phyloP scores from a whole-genome alignment of 1,284 basidiomycete genomes.

The Hymenochaete sp. region DNA sequence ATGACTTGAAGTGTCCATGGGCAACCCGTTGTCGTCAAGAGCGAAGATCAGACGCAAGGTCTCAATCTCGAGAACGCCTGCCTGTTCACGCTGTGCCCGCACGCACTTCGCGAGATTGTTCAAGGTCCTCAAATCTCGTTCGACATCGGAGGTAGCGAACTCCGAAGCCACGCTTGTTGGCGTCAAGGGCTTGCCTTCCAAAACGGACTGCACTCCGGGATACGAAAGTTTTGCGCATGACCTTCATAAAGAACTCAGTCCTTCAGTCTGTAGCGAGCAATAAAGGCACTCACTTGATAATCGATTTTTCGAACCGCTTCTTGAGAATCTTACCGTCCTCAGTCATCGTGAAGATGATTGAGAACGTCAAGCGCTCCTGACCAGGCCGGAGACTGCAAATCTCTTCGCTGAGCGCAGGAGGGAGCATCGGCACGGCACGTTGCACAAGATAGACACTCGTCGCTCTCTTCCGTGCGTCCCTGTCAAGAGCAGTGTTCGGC shows the following conservation, averaged over 20 bases:
- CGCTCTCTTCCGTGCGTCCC: constrained; percentile 94
- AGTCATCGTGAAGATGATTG: constrained; percentile 80
- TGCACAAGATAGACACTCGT: constrained; percentile 97
- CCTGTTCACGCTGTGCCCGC: constrained; percentile 67
- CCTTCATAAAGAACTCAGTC: constrained; percentile 32
- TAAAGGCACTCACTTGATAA: constrained; percentile 63
- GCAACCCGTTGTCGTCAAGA: constrained; percentile 77
- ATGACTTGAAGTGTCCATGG: constrained; percentile 69
- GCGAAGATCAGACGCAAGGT: constrained; percentile 71
- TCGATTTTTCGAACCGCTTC: constrained; percentile 89
- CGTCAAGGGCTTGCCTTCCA: constrained; percentile 64
- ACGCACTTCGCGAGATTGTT: constrained; percentile 68
- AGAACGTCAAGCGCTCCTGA: constrained; percentile 85
- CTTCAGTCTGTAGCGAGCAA: not conserved
- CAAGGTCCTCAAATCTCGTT: constrained; percentile 69
- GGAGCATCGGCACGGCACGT: constrained; percentile 93
- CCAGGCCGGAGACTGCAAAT: constrained; percentile 87
- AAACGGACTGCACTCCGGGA: constrained; percentile 69
- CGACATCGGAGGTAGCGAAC: constrained; percentile 54
- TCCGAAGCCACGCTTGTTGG: constrained; percentile 46
- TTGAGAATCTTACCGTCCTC: constrained; percentile 75
- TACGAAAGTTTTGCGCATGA: constrained; percentile 86
- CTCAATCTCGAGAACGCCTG: constrained; percentile 72
- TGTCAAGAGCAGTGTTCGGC: constrained; percentile 91
- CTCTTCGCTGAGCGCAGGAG: constrained; percentile 83